These are phyloP conservation scores for Flagelloscypha sp. DNA, from an alignment of 768 basidiomycete species.

Conservation along the genomic window DNA sequence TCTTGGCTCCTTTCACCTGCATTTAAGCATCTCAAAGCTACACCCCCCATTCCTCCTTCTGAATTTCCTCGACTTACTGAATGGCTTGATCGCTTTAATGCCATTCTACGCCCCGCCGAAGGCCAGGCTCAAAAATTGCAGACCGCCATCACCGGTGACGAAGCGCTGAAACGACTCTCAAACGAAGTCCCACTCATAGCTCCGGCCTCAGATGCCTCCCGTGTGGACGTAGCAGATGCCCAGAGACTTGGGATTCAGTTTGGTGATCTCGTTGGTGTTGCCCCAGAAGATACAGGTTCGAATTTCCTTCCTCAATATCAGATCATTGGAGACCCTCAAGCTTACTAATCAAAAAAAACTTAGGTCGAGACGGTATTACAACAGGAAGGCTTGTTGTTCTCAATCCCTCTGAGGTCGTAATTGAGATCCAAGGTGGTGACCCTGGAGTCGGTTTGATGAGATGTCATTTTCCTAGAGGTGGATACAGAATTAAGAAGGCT, in stretches of 20 bases:
- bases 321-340: not conserved
- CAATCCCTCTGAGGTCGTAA: conserved; percentile 37
- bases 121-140: conserved; percentile 18
- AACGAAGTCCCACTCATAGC: conserved; percentile 22
- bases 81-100: conserved; percentile 40
- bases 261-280: conserved; percentile 31
- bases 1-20: conserved; percentile 34
- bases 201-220: conserved; percentile 31
- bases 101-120: conserved; percentile 25
- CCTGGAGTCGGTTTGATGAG: conserved; percentile 29
- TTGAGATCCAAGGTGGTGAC: conserved; percentile 42
- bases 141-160: conserved; percentile 27
- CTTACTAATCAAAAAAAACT: not conserved
- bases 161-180: conserved; percentile 38
- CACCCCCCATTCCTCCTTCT: conserved; percentile 24
- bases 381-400: conserved; percentile 42
- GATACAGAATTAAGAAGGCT: no score
- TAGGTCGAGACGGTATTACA: conserved; percentile 35
- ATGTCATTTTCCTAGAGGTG: conserved; percentile 47
- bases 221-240: conserved; percentile 40
- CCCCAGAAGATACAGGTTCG: conserved; percentile 43
- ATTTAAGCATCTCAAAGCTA: conserved; percentile 29
- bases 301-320: not conserved
- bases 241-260: conserved; percentile 29
- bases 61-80: conserved; percentile 14